Percentiles rank a stretch among this genome's conserved stretches.
Evolutionary conservation across 495 filamentous ascomycete genomes (phyloP).

Genomic region (Annulohypoxylon bovei): DNA sequence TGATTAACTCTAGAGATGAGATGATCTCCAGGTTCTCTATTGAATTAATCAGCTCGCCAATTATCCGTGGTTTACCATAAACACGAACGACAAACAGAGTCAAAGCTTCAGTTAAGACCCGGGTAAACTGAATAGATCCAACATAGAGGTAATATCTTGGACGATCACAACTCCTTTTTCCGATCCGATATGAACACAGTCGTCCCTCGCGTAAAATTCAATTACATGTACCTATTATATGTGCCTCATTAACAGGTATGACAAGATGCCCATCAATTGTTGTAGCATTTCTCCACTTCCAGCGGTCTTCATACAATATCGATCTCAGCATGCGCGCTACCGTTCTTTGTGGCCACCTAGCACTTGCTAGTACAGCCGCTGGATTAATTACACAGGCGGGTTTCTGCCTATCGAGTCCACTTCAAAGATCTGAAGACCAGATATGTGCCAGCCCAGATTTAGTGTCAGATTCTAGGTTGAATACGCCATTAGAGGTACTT

Average conservation of each 20-base stretch:
- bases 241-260: too few species aligned
- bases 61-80: not conserved
- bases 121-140: constrained; percentile 2
- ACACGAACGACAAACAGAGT: not conserved
- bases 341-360: not conserved
- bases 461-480: not conserved
- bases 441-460: not conserved
- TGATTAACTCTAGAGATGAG: not conserved
- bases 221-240: not conserved
- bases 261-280: not conserved
- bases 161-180: not conserved
- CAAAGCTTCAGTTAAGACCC: not conserved
- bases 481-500: not conserved
- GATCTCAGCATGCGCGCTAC: constrained; percentile 18
- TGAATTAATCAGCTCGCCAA: not conserved
- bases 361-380: not conserved
- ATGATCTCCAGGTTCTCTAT: not conserved
- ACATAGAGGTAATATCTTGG: not conserved
- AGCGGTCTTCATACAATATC: not conserved
- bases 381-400: not conserved
- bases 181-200: not conserved
- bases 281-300: not conserved
- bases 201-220: not conserved
- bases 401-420: constrained; percentile 21
- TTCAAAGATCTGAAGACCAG: not conserved